Base-by-base conservation (phyloP, 2,329 filamentous ascomycete species). In the Paecilomyces sp. region DNA sequence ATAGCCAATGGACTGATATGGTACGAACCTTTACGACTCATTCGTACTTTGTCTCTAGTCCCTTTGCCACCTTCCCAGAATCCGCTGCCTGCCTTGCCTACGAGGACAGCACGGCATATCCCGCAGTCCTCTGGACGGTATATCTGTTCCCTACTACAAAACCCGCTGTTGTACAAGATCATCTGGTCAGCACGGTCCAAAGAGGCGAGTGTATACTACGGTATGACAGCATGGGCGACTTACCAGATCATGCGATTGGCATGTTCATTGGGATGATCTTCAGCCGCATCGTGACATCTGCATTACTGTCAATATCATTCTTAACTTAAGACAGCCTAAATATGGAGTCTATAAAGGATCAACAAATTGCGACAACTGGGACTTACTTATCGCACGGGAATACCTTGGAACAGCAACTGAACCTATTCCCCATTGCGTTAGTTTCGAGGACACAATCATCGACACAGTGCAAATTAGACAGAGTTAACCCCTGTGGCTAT, bases 51-150 rank as follows among this genome's bases (percentile, higher is more conserved):
- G 70, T 92, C 88, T 62, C 90, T 79, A n/a, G 89, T 92, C 1
- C 89, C 89, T 72, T 89, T 91, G 1, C 91, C 91, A 11, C 91
- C 91, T 77, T 95, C 91, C 91, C 91, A 95, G 75, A 92, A 95
- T 0, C 91, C 91, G 52, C 78, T 79, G 7, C 79, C 78, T 2
- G 84, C 84, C 68, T 85, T 87, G 64, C 89, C 86, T 57, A 92
- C 82, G 12, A 94, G 82, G 56, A 82, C 83, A 34, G 86, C 79
- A 55, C 87, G 88, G 69, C 91, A 95, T 68, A 90, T 85, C 1
- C 79, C 82, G 72, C 91, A 95, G 62, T 88, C 86, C 69, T 92
- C 89, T 1, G 88, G 86, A 24, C 86, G 80, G 74, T 91, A 95
- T 64, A 86, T 86, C 76, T 93, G 90, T 78, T 95, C 91, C 57